phyloP scores from a whole-genome alignment of 73 alveolate genomes.

The Tetrahymena elliotti region DNA sequence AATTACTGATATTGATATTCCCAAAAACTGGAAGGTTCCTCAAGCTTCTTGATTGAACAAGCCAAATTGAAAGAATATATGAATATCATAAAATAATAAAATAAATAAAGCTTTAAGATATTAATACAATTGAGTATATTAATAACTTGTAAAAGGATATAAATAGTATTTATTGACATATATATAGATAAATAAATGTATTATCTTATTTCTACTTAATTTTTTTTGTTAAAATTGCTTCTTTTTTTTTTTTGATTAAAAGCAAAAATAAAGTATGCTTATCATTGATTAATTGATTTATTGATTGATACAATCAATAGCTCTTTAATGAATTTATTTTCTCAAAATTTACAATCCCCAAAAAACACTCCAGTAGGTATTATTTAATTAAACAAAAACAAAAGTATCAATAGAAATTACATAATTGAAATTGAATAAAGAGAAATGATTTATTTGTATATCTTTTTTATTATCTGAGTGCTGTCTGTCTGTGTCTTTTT shows the following conservation, averaged over 20 bases:
- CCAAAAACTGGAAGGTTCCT: slow-evolving; percentile 40
- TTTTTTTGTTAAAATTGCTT: not conserved
- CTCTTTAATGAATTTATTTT: not conserved
- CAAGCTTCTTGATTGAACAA: not conserved
- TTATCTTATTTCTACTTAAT: not conserved
- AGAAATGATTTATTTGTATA: too few relatives aligned
- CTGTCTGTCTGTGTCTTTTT: not conserved
- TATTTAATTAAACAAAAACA: too few relatives aligned
- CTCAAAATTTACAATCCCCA: not conserved
- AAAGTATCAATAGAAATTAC: not conserved
- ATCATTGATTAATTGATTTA: too few relatives aligned
- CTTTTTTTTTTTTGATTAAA: too few relatives aligned
- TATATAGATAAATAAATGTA: too few relatives aligned
- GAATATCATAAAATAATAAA: too few relatives aligned
- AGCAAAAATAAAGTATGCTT: not conserved
- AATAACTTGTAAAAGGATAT: not conserved
- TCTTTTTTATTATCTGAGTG: too few relatives aligned
- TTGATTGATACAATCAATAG: too few relatives aligned
- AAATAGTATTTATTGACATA: not conserved
- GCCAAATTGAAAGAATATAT: not conserved
- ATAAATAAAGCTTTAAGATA: too few relatives aligned
- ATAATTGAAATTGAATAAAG: not conserved
- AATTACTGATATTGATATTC: slow-evolving; percentile 71
- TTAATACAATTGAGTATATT: not conserved
- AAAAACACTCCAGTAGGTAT: not conserved